Conservation (phyloP, 164 flowering plant genomes). For the Macadamia tetraphylla region DNA sequence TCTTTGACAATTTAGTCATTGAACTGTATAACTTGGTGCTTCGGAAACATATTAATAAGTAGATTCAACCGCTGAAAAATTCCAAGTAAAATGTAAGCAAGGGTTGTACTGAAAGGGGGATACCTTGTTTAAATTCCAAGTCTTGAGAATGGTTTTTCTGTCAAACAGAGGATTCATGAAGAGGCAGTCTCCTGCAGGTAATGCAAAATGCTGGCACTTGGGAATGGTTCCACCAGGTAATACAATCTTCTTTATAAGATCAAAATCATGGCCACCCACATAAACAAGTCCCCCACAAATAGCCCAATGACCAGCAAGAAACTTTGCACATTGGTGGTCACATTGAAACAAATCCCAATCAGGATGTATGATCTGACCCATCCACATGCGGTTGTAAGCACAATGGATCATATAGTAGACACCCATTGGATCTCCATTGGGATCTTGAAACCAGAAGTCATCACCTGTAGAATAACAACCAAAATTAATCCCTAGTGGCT, state of each 20-base stretch:
- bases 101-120: neutral
- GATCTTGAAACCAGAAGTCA: conserved; percentile 95
- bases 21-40: too few relatives aligned
- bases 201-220: conserved; percentile 64
- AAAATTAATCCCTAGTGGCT: too few relatives aligned
- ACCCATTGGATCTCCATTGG: conserved; percentile 87
- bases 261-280: conserved; percentile 67
- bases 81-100: neutral
- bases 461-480: conserved; percentile 43
- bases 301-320: conserved; percentile 80
- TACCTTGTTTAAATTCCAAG: conserved; percentile 93
- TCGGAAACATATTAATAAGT: too few relatives aligned
- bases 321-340: conserved; percentile 68
- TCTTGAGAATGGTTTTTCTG: conserved; percentile 60
- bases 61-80: too few relatives aligned
- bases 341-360: conserved; percentile 99
- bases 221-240: conserved; percentile 83
- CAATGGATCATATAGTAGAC: conserved; percentile 90
- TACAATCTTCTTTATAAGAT: conserved; percentile 63
- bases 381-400: conserved; percentile 91
- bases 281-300: conserved; percentile 86
- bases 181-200: conserved; percentile 81
- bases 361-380: conserved; percentile 82
- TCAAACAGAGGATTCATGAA: conserved; percentile 84
- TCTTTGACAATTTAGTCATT: too few relatives aligned